A percentile compares a stretch with the other conserved stretches of the same genome.
phyloP scores from a whole-genome alignment of 2,329 filamentous ascomycete genomes.

The Venturia pyrina region DNA sequence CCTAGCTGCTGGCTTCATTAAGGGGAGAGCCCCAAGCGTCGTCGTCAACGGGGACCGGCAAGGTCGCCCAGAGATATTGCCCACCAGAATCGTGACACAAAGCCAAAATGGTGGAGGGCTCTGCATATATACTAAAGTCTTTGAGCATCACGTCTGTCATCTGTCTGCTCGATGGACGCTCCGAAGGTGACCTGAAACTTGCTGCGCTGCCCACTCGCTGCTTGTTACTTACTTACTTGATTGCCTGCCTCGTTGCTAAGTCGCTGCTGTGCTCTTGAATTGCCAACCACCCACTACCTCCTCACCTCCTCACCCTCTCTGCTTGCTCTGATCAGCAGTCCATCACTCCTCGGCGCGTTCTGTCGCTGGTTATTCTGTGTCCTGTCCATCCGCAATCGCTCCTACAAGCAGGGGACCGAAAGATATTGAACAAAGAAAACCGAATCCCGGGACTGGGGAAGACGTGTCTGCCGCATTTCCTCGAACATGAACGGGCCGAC shows the following conservation, averaged over 20 bases:
- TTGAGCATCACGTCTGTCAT: slow-evolving; percentile 18
- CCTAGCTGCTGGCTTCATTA: slow-evolving; percentile 26
- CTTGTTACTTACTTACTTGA: slow-evolving; percentile 6
- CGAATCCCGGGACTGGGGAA: neutral
- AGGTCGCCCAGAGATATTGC: slow-evolving; percentile 30
- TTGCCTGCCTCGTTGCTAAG: slow-evolving; percentile 3
- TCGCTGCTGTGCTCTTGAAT: neutral
- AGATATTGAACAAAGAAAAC: neutral
- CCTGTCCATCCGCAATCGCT: neutral
- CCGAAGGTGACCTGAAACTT: slow-evolving; percentile 21
- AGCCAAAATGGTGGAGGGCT: slow-evolving; percentile 21
- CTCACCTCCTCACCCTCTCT: neutral
- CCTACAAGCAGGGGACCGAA: neutral
- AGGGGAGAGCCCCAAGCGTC: slow-evolving; percentile 21
- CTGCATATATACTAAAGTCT: slow-evolving; percentile 28
- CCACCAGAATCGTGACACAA: slow-evolving; percentile 14
- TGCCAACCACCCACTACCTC: neutral
- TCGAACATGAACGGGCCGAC: slow-evolving; percentile 8
- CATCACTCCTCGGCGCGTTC: slow-evolving; percentile 1
- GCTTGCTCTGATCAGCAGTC: slow-evolving; percentile 1
- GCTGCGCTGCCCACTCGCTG: slow-evolving; percentile 14
- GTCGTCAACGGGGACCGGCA: slow-evolving; percentile 20
- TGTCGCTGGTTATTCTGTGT: neutral
- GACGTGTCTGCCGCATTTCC: neutral
- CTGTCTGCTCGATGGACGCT: slow-evolving; percentile 21